A percentile compares a stretch with the other conserved stretches of the same genome.
These are phyloP conservation scores for Paecilomyces dactylethromorphus DNA, from an alignment of 2,329 filamentous ascomycete genomes.

Conservation along the genomic window DNA sequence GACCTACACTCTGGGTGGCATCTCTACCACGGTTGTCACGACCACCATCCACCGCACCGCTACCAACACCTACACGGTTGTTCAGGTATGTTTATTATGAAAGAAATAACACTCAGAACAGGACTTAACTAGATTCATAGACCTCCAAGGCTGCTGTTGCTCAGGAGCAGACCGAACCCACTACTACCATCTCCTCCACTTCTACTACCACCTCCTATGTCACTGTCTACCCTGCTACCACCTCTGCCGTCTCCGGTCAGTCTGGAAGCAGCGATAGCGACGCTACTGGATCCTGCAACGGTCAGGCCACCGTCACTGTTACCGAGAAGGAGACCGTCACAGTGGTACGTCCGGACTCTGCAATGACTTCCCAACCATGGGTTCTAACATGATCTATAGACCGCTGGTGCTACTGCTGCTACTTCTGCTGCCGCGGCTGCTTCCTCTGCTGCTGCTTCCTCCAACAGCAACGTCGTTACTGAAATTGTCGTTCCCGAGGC, in stretches of 20 bases:
- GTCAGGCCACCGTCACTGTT: constrained; percentile 21
- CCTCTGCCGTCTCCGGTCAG: neutral
- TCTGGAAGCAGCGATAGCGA: neutral
- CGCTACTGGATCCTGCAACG: neutral
- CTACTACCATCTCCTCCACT: constrained; percentile 23
- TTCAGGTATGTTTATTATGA: constrained; percentile 14
- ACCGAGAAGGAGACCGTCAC: constrained; percentile 29
- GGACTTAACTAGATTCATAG: neutral
- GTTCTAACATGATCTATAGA: neutral
- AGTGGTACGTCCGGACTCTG: constrained; percentile 18
- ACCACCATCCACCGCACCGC: constrained; percentile 30
- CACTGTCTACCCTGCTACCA: constrained; percentile 13
- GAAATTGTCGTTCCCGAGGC: neutral
- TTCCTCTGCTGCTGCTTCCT: neutral
- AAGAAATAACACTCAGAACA: neutral
- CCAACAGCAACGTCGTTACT: neutral
- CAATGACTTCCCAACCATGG: neutral
- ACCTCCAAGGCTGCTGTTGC: constrained; percentile 3
- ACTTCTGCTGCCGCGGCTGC: neutral
- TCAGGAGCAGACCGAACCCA: constrained; percentile 8
- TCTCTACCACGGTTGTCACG: constrained; percentile 28
- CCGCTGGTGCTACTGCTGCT: neutral
- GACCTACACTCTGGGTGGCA: constrained; percentile 35
- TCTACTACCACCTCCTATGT: constrained; percentile 19
- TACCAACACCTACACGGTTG: constrained; percentile 20